phyloP scores from a whole-genome alignment of 176 grass and related monocot genomes.

The Paspalum notatum region DNA sequence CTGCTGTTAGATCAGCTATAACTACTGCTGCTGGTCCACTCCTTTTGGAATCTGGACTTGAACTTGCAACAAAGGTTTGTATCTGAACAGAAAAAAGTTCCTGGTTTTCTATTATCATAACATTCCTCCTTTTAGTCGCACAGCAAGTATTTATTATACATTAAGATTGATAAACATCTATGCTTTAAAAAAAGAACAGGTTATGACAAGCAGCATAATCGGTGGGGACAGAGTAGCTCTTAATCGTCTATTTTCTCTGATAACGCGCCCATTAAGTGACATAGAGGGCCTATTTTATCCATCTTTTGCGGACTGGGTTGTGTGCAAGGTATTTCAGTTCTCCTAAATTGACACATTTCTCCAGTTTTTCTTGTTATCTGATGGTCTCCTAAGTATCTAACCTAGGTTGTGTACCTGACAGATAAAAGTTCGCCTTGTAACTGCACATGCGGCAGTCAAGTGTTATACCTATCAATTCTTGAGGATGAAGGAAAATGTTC shows the following conservation, averaged over 20 bases:
- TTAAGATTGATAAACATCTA: slow-evolving; percentile 25
- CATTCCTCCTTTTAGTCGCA: not conserved
- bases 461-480: slow-evolving; percentile 85
- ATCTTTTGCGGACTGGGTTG: slow-evolving; percentile 99
- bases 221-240: slow-evolving; percentile 83
- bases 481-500: slow-evolving; percentile 65
- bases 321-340: slow-evolving; percentile 82
- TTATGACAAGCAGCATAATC: slow-evolving; percentile 90
- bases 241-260: slow-evolving; percentile 85
- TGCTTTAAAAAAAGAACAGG: slow-evolving; percentile 55
- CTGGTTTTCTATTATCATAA: slow-evolving; percentile 4
- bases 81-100: not conserved
- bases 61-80: slow-evolving; percentile 81
- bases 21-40: slow-evolving; percentile 76
- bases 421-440: slow-evolving; percentile 89
- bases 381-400: slow-evolving; percentile 33
- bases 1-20: slow-evolving; percentile 91
- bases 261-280: slow-evolving; percentile 79
- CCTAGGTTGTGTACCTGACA: slow-evolving; percentile 44
- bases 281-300: slow-evolving; percentile 90
- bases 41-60: slow-evolving; percentile 94
- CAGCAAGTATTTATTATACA: not conserved
- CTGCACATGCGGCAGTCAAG: slow-evolving; percentile 97
- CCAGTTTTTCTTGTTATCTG: slow-evolving; percentile 41
- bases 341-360: slow-evolving; percentile 17